Evolutionary conservation across 2,329 filamentous ascomycete genomes (phyloP).

Genomic region (Polychaeton citri): DNA sequence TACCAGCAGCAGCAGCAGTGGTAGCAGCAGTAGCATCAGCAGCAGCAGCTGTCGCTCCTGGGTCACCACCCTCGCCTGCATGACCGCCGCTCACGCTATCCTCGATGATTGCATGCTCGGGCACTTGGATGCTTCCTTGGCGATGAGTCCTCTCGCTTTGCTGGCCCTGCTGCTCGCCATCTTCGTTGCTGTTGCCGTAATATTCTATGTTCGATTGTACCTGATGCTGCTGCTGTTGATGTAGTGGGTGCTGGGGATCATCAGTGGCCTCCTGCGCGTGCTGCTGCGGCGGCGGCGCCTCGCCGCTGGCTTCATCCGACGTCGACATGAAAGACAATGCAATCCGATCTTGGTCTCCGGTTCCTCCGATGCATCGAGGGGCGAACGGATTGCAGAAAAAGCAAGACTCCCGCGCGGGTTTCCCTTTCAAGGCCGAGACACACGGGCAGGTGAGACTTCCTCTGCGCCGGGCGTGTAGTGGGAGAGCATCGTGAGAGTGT

Average conservation of each 20-base stretch:
- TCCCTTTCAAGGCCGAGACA: no score
- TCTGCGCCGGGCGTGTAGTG: no score
- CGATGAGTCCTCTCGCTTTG: not conserved
- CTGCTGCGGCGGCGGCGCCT: not conserved
- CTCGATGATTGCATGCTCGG: not conserved
- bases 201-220: not conserved
- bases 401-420: no score
- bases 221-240: not conserved
- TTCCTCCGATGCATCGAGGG: not conserved
- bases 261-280: not conserved
- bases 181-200: not conserved
- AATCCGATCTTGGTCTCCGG: not conserved
- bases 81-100: not conserved
- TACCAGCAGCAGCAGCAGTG: conserved; percentile 1
- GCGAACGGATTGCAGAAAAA: not conserved
- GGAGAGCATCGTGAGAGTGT: no score
- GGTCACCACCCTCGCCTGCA: no score
- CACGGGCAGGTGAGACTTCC: no score
- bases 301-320: not conserved
- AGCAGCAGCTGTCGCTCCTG: not conserved
- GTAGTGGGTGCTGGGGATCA: not conserved
- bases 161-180: not conserved
- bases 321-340: not conserved
- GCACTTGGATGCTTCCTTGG: not conserved
- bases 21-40: not conserved